phyloP scores from a whole-genome alignment of 306 rosid species.

The Prunus persica region Prunus_persica_NCBIv2 NC_034013.1:1097001-1097500 shows the following conservation, averaged over 20 bases:
- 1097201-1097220: background rate
- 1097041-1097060: too few relatives aligned
- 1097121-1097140: too few relatives aligned
- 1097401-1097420: background rate
- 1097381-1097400: background rate
- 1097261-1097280: background rate
- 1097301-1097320: background rate
- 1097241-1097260: background rate
- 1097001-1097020: too few relatives aligned
- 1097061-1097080: too few relatives aligned
- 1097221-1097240: background rate
- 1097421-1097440: background rate
- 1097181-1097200: background rate
- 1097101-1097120: too few relatives aligned
- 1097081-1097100: background rate
- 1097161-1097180: background rate
- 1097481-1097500: background rate
- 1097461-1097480: background rate
- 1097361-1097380: too few relatives aligned
- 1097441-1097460: background rate
- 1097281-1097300: background rate
- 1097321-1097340: too few relatives aligned
- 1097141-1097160: too few relatives aligned
- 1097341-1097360: too few relatives aligned
- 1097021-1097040: too few relatives aligned